Evolutionary conservation across 2,329 filamentous ascomycete genomes (phyloP), one percentile per base, ranked within the genome.

Genomic region (Calonectria pauciramosa): DNA sequence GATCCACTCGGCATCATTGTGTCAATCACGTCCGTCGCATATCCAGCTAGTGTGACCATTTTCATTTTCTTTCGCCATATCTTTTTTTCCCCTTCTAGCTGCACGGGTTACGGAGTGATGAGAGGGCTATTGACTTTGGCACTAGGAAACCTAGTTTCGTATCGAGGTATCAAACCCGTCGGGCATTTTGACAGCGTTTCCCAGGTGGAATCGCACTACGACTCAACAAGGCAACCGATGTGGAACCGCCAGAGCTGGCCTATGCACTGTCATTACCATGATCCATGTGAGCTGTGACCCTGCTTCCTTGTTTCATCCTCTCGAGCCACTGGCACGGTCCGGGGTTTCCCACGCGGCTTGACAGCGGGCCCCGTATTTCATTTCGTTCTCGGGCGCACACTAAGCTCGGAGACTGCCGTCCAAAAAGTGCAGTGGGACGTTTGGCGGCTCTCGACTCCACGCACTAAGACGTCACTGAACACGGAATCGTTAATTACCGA

Each of bases 321-420:
- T 63, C 36, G 34, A 10, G 10, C 10, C n/a, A 41, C 20, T 36
- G 30, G 26, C 30, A 59, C 6, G 13, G 32, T 34, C 20, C 20
- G 56, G 56, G 14, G 26, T 28, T 63, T 63, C 13, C 34, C n/a
- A 9, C 56, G 23, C 36, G 26, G 56, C 56, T 38, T 20, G 34
- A 20, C 56, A 38, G n/a, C 30, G 36, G 56, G 26, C 56, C 20
- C 54, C 56, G 56, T 13, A 63, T 41, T 63, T 63, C 56, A 63
- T 63, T 63, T 63, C 56, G 56, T 63, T 63, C 13, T 38, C 56
- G 56, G 56, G 56, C 56, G 56, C 38, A 38, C 56, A 30, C 56
- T 63, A 63, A 8, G 23, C 56, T 34, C 38, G 23, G 56, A 41
- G 36, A 16, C 56, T 41, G 56, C 23, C 36, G 23, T 23, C 16